phyloP scores from a whole-genome alignment of 2,329 filamentous ascomycete genomes.

The Emergomyces africanus region DNA sequence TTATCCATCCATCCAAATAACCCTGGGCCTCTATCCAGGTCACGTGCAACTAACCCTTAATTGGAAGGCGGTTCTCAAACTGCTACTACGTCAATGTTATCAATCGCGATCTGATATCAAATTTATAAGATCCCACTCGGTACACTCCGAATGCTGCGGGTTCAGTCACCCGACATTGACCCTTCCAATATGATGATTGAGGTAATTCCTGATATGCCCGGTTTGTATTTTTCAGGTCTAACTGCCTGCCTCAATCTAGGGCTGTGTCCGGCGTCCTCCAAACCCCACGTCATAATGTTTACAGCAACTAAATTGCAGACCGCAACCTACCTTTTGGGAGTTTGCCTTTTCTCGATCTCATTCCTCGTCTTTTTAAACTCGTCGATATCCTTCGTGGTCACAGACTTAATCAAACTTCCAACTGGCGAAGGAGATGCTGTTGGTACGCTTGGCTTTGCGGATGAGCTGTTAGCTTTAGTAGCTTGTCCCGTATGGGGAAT shows the following conservation, averaged over 20 bases:
- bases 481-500: conserved; percentile 40
- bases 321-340: conserved; percentile 47
- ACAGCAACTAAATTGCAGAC: conserved; percentile 46
- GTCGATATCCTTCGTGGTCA: conserved; percentile 52
- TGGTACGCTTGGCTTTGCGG: conserved; percentile 39
- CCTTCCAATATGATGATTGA: background rate
- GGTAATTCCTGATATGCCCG: background rate
- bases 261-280: background rate
- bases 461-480: conserved; percentile 35
- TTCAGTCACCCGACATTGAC: background rate
- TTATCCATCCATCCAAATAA: too few species aligned
- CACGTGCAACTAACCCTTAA: background rate
- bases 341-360: conserved; percentile 52
- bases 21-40: too few species aligned
- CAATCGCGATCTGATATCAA: background rate
- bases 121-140: background rate
- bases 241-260: background rate
- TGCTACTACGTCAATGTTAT: background rate
- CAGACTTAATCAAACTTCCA: conserved; percentile 46
- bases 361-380: conserved; percentile 55
- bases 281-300: conserved; percentile 25
- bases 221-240: background rate
- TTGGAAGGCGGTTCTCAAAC: background rate
- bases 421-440: conserved; percentile 48
- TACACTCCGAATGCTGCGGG: background rate